Percentiles rank a stretch among this genome's conserved stretches.
Conservation (phyloP, 2,329 filamentous ascomycete genomes). For the Bipolaris bicolor region DNA sequence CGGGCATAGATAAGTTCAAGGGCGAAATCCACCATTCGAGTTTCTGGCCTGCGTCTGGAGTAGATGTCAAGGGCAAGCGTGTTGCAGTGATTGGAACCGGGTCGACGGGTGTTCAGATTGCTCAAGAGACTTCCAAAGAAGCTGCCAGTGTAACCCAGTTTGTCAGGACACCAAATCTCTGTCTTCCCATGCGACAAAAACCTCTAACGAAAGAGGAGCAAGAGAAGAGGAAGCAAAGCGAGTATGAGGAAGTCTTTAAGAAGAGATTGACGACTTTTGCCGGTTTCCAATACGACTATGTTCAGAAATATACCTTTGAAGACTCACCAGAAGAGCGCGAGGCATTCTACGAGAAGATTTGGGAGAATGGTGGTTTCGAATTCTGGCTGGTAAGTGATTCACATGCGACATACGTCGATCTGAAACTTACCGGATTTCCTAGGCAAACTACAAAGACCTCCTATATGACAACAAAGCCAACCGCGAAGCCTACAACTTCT, state of each 20-base stretch:
- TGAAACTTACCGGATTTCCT: not conserved
- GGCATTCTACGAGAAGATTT: conserved; percentile 52
- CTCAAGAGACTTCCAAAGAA: conserved; percentile 64
- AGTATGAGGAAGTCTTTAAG: conserved; percentile 58
- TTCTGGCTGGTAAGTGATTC: conserved; percentile 53
- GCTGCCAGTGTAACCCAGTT: conserved; percentile 64
- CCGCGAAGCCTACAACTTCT: conserved; percentile 55
- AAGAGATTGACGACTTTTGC: conserved; percentile 61
- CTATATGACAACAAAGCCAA: conserved; percentile 53
- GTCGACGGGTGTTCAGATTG: conserved; percentile 68
- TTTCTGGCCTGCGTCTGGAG: conserved; percentile 64
- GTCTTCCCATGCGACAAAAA: conserved; percentile 65
- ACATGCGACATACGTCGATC: conserved; percentile 1
- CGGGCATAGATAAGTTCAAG: conserved; percentile 65
- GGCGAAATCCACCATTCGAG: conserved; percentile 66
- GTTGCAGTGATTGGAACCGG: conserved; percentile 70
- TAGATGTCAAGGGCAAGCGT: conserved; percentile 64
- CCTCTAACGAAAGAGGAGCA: conserved; percentile 60
- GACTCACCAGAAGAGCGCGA: conserved; percentile 53
- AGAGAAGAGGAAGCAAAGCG: conserved; percentile 47
- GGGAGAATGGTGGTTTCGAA: conserved; percentile 49
- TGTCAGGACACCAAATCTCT: conserved; percentile 71
- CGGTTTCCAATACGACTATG: conserved; percentile 65
- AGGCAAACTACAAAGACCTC: conserved; percentile 48
- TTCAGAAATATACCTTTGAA: conserved; percentile 60